Base-by-base conservation (phyloP, 805 yeast species). In the Blastobotrys parvus region DNA sequence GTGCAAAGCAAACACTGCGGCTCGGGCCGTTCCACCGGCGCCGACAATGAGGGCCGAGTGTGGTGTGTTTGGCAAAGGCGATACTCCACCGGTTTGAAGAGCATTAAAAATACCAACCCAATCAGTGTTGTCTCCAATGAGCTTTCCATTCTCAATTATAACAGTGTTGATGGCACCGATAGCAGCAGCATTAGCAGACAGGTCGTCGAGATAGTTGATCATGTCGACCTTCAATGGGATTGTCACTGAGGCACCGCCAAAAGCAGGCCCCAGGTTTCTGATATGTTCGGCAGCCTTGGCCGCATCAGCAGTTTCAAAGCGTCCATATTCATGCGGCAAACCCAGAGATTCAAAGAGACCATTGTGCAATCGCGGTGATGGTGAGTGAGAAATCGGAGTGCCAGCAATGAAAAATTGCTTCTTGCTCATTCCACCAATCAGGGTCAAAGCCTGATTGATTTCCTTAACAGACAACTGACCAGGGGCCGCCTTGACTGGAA, bases 11-110 rank as follows among this genome's bases (percentile, higher is more conserved):
- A 75, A 88, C 13, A 85, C 77, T 0, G 97, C 97, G 34, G 98
- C 96, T 56, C 96, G 75, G 1, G 96, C 80, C 20, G 99, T 89
- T 35, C 99, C 99, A 34, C 99, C 99, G 17, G 95, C 96, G 41
- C 99, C 99, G 50, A 92, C 70, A 36, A 92, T 82, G 46, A 89
- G 65, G 25, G 96, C 97, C 58, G 55, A 33, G 64, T 63, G 33
- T 75, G 33, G 32, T 19, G 37, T 33, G 16, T 31, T 38, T 4
- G 39, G 29, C 11, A 46, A 41, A 3, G 52, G 37, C 21, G 40
- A 34, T 34, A 78, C 79, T 32, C 94, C 94, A 45, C 71, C 70
- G 47, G 72, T 63, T 16, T 65, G 58, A 52, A 88, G 77, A 2
- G 95, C 75, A 47, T 80, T 74, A 37, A 68, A 69, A 52, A 92